Conservation (phyloP, 331 rosid genomes). For the Pyrus hybrid region DNA sequence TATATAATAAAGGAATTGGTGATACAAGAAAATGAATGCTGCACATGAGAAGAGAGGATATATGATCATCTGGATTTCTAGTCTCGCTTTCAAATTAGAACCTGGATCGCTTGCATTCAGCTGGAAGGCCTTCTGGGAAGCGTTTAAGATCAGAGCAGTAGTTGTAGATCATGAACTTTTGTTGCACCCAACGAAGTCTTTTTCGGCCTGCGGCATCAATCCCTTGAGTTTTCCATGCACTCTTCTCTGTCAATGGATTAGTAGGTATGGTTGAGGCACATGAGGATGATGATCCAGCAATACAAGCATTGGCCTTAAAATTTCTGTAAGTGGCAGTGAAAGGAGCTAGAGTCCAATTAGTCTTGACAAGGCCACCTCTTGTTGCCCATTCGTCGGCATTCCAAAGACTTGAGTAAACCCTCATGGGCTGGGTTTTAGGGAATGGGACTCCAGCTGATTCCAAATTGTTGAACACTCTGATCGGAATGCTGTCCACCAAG, state of each 20-base stretch:
- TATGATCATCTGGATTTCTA: neutral
- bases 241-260: neutral
- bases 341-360: conserved; percentile 65
- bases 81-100: neutral
- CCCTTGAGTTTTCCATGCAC: conserved; percentile 15
- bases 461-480: conserved; percentile 29
- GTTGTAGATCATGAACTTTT: conserved; percentile 32
- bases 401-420: conserved; percentile 66
- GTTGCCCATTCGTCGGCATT: conserved; percentile 83
- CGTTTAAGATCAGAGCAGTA: conserved; percentile 22
- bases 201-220: conserved; percentile 33
- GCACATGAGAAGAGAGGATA: neutral
- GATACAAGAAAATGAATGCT: neutral
- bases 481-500: conserved; percentile 24
- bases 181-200: conserved; percentile 37
- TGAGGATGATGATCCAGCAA: conserved; percentile 9
- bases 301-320: conserved; percentile 43
- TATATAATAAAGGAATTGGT: no score
- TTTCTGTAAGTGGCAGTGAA: conserved; percentile 55
- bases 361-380: conserved; percentile 62
- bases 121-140: conserved; percentile 20
- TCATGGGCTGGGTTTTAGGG: conserved; percentile 63
- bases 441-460: conserved; percentile 34
- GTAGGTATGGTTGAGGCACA: conserved; percentile 1
- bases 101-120: conserved; percentile 15